These are phyloP conservation scores for Pleodorina starrii DNA, from an alignment of 139 green algal species.

Conservation along the genomic window DNA sequence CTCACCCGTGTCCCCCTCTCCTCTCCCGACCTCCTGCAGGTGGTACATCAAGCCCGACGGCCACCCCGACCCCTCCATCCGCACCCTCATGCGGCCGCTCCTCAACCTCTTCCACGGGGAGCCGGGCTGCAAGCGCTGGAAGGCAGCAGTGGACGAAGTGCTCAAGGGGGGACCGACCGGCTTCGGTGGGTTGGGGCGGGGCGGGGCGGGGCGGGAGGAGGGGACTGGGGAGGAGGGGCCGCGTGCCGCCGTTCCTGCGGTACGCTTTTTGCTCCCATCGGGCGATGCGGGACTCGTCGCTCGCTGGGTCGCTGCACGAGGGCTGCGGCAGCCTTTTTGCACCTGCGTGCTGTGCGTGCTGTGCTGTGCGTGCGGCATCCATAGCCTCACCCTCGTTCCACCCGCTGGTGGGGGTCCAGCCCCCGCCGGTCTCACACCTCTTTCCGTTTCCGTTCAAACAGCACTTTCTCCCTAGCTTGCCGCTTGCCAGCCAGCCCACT, in stretches of 20 bases:
- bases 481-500: too few species aligned
- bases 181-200: background rate
- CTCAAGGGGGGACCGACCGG: slow-evolving; percentile 46
- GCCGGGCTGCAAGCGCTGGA: slow-evolving; percentile 72
- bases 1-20: too few species aligned
- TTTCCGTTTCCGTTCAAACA: too few species aligned
- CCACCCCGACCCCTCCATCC: slow-evolving; percentile 70
- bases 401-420: too few species aligned
- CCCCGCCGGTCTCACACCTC: too few species aligned
- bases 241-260: background rate
- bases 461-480: too few species aligned
- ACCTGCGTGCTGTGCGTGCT: background rate
- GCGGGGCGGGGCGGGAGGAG: background rate
- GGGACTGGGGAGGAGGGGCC: too few species aligned
- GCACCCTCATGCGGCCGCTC: slow-evolving; percentile 83
- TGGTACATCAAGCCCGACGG: slow-evolving; percentile 70
- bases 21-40: too few species aligned
- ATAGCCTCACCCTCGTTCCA: too few species aligned
- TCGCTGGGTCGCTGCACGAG: background rate
- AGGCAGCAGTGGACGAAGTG: slow-evolving; percentile 65
- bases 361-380: too few species aligned
- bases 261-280: background rate
- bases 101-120: slow-evolving; percentile 90
- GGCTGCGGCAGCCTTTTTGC: background rate
- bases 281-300: background rate